Conservation (phyloP, 345 rosid species). For the Clarkia xantiana region DNA sequence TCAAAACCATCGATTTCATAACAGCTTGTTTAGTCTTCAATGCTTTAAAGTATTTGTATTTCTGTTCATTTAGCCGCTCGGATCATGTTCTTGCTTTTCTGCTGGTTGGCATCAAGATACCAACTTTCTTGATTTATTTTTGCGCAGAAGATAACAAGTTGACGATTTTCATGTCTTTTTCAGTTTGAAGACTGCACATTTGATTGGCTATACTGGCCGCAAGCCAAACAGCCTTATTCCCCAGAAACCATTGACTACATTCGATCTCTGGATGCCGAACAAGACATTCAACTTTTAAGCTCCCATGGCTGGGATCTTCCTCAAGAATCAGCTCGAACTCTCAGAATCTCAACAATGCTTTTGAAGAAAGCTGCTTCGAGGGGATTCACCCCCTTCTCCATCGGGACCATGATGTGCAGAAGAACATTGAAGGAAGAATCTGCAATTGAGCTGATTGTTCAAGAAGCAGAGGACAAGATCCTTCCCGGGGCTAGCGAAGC, state of each 20-base stretch:
- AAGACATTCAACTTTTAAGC: constrained; percentile 53
- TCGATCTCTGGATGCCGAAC: constrained; percentile 38
- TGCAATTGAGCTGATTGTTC: constrained; percentile 46
- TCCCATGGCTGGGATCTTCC: constrained; percentile 67
- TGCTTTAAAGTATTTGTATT: no score
- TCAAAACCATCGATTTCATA: no score
- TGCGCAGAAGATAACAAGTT: no score
- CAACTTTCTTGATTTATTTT: no score
- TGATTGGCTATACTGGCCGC: constrained; percentile 93
- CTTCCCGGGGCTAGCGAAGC: constrained; percentile 42
- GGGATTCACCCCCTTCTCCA: constrained; percentile 53
- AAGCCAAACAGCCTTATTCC: constrained; percentile 58
- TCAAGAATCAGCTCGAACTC: constrained; percentile 26
- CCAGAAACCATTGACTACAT: constrained; percentile 43
- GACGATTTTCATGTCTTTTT: constrained; percentile 5
- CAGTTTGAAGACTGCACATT: constrained; percentile 93
- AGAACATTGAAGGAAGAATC: constrained; percentile 44
- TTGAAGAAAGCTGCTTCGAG: constrained; percentile 61
- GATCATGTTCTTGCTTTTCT: background rate
- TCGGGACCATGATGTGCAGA: constrained; percentile 75
- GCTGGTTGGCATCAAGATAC: background rate
- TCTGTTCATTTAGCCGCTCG: no score
- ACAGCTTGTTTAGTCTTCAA: no score
- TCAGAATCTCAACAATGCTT: constrained; percentile 67
- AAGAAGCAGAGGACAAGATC: constrained; percentile 39